These are phyloP conservation scores for Mycosphaerella sp. DNA, from an alignment of 2,329 filamentous ascomycete species.

Conservation along the genomic window DNA sequence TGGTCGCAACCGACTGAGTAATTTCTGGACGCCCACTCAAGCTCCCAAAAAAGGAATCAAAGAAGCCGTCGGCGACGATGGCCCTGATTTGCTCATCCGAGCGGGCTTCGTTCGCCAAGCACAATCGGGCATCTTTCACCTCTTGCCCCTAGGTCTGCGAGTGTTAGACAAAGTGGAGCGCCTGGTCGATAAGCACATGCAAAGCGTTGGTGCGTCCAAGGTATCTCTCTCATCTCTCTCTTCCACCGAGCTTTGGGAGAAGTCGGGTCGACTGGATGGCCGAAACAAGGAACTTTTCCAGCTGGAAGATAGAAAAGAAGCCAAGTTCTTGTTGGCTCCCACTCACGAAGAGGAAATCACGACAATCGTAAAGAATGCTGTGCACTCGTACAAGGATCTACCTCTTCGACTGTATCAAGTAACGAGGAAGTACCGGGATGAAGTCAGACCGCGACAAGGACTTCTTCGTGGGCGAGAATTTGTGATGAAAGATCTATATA, in stretches of 20 bases:
- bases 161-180: conserved; percentile 84
- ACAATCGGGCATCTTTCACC: conserved; percentile 85
- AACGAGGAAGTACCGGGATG: conserved; percentile 89
- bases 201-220: conserved; percentile 66
- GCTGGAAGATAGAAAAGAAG: conserved; percentile 70
- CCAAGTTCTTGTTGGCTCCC: conserved; percentile 71
- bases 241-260: conserved; percentile 74
- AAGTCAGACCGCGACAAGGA: conserved; percentile 80
- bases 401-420: conserved; percentile 89
- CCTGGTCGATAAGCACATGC: conserved; percentile 87
- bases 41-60: conserved; percentile 39
- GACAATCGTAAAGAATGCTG: conserved; percentile 61
- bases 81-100: conserved; percentile 41
- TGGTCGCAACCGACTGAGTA: conserved; percentile 58
- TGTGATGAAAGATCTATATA: conserved; percentile 97
- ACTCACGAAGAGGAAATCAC: conserved; percentile 99
- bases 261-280: conserved; percentile 68
- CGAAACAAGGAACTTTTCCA: conserved; percentile 60
- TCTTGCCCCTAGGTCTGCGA: conserved; percentile 77
- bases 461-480: conserved; percentile 86
- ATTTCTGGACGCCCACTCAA: conserved; percentile 68
- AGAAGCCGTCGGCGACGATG: conserved; percentile 45
- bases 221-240: conserved; percentile 79
- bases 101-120: conserved; percentile 54
- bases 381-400: conserved; percentile 78